Evolutionary conservation across 2,329 filamentous ascomycete species (phyloP).

Genomic region (Talaromyces sp.): DNA sequence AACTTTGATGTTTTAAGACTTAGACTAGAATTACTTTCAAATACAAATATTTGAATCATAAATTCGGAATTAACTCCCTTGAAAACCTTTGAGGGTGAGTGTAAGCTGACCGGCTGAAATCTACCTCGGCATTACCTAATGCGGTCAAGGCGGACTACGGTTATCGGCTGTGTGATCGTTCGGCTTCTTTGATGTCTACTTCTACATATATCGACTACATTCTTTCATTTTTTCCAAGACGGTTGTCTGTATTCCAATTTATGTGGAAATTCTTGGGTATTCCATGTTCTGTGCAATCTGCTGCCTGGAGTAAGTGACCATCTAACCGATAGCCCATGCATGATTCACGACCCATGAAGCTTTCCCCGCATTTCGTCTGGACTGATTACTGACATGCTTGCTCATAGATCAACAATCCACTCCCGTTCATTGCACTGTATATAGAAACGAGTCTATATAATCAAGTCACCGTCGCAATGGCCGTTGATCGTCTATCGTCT

Average conservation of each 20-base stretch:
- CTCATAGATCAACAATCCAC: background rate
- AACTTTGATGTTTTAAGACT: background rate
- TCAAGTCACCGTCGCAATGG: conserved; percentile 53
- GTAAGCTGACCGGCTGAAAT: background rate
- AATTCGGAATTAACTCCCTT: too few relatives aligned
- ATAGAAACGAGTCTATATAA: background rate
- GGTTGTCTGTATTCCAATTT: background rate
- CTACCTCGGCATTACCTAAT: conserved; percentile 5
- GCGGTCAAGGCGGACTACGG: conserved; percentile 3
- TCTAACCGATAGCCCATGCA: background rate
- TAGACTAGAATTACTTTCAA: conserved; percentile 14
- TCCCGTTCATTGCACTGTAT: background rate
- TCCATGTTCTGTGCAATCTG: background rate
- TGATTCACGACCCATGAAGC: background rate
- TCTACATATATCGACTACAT: background rate
- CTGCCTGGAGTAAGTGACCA: background rate
- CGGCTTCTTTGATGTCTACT: background rate
- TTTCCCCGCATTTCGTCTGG: background rate
- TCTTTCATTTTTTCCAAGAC: background rate
- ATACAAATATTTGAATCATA: background rate
- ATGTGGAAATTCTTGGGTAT: background rate
- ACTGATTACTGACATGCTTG: background rate
- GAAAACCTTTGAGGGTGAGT: background rate
- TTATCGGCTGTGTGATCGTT: conserved; percentile 3
- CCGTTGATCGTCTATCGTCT: conserved; percentile 78